phyloP scores from a whole-genome alignment of 345 rosid genomes.

The Brassica napus region Da-Ae NC_063437.1:20307501-20308000 shows the following conservation, averaged over 20 bases:
- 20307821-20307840: constrained; percentile 59
- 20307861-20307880: background rate
- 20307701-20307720: constrained; percentile 75
- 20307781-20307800: constrained; percentile 72
- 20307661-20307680: constrained; percentile 90
- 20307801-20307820: constrained; percentile 91
- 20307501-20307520: constrained; percentile 96
- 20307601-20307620: constrained; percentile 95
- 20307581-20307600: constrained; percentile 85
- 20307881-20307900: background rate
- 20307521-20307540: constrained; percentile 81
- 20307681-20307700: constrained; percentile 96
- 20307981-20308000: constrained; percentile 66
- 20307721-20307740: constrained; percentile 89
- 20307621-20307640: constrained; percentile 92
- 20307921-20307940: constrained; percentile 81
- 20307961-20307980: constrained; percentile 87
- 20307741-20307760: constrained; percentile 88
- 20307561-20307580: constrained; percentile 95
- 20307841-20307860: constrained; percentile 15
- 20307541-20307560: constrained; percentile 97
- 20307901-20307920: constrained; percentile 87
- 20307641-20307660: constrained; percentile 64
- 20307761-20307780: constrained; percentile 64
- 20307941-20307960: constrained; percentile 92